A percentile compares a stretch with the other conserved stretches of the same genome.
Evolutionary conservation across 2,329 filamentous ascomycete species (phyloP).

Genomic region (Botrytis medusae): DNA sequence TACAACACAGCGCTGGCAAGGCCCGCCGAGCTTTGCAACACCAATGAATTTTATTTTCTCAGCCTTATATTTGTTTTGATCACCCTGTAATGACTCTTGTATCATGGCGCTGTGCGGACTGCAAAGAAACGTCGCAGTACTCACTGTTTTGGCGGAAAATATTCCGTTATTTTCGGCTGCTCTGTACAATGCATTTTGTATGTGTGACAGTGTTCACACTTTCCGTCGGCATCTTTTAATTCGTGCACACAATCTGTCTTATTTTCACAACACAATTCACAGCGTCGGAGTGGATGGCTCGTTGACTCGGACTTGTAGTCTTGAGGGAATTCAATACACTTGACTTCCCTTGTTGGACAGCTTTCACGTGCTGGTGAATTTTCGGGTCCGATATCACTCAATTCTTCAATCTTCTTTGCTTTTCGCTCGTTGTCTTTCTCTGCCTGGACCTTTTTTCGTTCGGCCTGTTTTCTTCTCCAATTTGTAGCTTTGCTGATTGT

Average conservation of each 20-base stretch:
- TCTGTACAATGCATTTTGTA: neutral
- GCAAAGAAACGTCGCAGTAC: neutral
- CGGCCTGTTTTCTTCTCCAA: neutral
- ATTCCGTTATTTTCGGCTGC: neutral
- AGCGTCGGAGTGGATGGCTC: neutral
- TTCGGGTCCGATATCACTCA: neutral
- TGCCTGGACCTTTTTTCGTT: neutral
- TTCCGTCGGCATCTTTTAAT: neutral
- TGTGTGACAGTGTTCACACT: neutral
- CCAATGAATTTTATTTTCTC: neutral
- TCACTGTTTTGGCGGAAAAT: neutral
- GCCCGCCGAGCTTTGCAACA: neutral
- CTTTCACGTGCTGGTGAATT: neutral
- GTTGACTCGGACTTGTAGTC: neutral
- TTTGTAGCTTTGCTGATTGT: neutral
- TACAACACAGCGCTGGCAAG: neutral
- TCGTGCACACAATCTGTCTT: neutral
- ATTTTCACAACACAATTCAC: neutral
- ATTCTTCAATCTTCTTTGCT: neutral
- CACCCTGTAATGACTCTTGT: neutral
- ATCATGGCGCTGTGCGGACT: neutral
- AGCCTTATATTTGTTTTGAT: neutral
- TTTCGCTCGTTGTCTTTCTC: neutral
- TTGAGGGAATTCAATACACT: neutral
- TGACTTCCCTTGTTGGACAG: neutral